These are phyloP conservation scores for Xylaria intraflava DNA, from an alignment of 495 filamentous ascomycete genomes.

Conservation along the genomic window DNA sequence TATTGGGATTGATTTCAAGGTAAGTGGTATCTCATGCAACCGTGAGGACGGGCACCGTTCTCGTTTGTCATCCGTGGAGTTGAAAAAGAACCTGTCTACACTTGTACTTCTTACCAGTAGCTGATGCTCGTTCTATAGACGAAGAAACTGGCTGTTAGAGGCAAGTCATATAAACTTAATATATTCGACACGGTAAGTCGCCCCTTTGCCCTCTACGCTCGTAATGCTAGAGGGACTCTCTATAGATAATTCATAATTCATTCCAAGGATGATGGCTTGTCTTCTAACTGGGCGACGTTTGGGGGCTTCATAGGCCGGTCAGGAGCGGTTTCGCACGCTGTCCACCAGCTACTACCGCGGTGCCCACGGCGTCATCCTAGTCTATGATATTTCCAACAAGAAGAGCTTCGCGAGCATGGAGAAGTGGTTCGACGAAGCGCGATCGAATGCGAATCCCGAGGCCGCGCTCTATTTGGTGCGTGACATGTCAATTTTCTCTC, in stretches of 20 bases:
- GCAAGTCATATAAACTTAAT: conserved; percentile 48
- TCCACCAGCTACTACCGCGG: conserved; percentile 57
- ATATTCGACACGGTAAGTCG: conserved; percentile 52
- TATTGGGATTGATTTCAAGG: conserved; percentile 58
- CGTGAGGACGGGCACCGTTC: neutral
- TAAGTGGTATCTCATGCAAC: conserved; percentile 11
- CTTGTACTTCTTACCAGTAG: neutral
- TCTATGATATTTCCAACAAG: conserved; percentile 52
- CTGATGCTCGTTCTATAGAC: conserved; percentile 21
- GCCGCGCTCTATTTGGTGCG: conserved; percentile 49
- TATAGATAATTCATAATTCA: no score
- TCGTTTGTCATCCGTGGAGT: neutral
- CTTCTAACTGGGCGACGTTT: neutral
- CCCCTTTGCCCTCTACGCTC: neutral
- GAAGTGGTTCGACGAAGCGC: conserved; percentile 53
- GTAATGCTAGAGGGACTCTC: no score
- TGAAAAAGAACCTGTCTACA: neutral
- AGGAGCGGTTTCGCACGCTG: conserved; percentile 56
- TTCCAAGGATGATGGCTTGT: no score
- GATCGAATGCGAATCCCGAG: conserved; percentile 44
- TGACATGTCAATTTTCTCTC: neutral
- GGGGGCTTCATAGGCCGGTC: conserved; percentile 32
- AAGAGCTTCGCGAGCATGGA: conserved; percentile 52
- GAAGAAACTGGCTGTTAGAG: conserved; percentile 44
- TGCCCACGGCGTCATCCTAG: conserved; percentile 52